Evolutionary conservation across 2,329 filamentous ascomycete genomes (phyloP).

Genomic region (Didymellaceae sp.): DNA sequence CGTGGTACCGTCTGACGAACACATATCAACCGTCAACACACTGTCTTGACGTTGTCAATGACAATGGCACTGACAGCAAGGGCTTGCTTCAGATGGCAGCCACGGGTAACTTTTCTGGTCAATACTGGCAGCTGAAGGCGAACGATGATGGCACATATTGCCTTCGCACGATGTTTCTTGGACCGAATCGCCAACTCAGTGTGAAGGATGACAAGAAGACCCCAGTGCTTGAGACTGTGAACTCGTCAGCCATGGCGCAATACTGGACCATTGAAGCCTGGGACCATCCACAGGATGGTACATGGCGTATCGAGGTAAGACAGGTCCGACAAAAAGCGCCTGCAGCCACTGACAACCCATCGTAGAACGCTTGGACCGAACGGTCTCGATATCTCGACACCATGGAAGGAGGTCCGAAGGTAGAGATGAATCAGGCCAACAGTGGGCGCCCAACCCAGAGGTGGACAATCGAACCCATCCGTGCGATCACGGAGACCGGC

Average conservation of each 20-base stretch:
- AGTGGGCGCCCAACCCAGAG: constrained; percentile 26
- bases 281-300: constrained; percentile 25
- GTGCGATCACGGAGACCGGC: constrained; percentile 25
- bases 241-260: constrained; percentile 18
- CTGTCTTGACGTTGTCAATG: constrained; percentile 35
- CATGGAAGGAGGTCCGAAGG: constrained; percentile 19
- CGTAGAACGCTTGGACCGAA: constrained; percentile 25
- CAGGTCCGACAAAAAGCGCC: not conserved
- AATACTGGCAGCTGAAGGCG: constrained; percentile 34
- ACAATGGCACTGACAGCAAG: constrained; percentile 19
- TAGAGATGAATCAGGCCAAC: constrained; percentile 24
- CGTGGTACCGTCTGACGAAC: constrained; percentile 35
- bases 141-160: constrained; percentile 23
- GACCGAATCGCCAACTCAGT: constrained; percentile 24
- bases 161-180: constrained; percentile 31
- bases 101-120: constrained; percentile 28
- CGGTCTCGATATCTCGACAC: constrained; percentile 27
- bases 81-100: constrained; percentile 25
- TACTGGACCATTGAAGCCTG: constrained; percentile 29
- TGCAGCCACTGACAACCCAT: not conserved
- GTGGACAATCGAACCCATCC: constrained; percentile 29
- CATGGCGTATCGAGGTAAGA: constrained; percentile 22
- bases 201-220: constrained; percentile 27
- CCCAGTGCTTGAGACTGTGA: constrained; percentile 18
- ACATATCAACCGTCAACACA: constrained; percentile 16